A percentile compares a stretch with the other conserved stretches of the same genome.
Evolutionary conservation across 2,329 filamentous ascomycete species (phyloP).

Genomic region (Penicillium sclerotigenum): DNA sequence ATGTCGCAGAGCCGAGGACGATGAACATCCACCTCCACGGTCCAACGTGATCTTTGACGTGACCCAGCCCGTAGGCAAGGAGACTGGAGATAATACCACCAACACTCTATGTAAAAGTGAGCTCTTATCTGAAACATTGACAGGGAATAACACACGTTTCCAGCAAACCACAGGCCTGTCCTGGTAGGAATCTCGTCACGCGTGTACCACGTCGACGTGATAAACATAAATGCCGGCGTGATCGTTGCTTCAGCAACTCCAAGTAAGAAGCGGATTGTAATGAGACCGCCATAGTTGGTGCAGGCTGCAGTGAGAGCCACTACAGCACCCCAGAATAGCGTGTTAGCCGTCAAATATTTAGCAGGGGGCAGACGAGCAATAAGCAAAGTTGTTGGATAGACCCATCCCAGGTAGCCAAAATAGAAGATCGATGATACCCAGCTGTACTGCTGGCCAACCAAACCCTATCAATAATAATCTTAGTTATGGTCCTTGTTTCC

Average conservation of each 20-base stretch:
- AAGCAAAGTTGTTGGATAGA: constrained; percentile 26
- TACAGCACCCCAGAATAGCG: constrained; percentile 50
- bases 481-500: neutral
- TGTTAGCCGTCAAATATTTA: constrained; percentile 38
- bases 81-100: constrained; percentile 27
- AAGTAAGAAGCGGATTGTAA: constrained; percentile 53
- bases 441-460: constrained; percentile 26
- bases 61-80: constrained; percentile 54
- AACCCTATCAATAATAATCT: neutral
- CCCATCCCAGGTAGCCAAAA: constrained; percentile 32
- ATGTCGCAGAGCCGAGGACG: constrained; percentile 52
- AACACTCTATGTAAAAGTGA: constrained; percentile 13
- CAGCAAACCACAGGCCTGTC: constrained; percentile 55
- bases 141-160: constrained; percentile 13
- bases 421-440: constrained; percentile 33
- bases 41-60: constrained; percentile 39
- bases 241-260: constrained; percentile 56
- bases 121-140: neutral
- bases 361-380: constrained; percentile 26
- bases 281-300: constrained; percentile 49
- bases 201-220: constrained; percentile 57
- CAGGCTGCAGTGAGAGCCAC: constrained; percentile 49
- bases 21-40: constrained; percentile 55
- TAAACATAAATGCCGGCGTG: constrained; percentile 55
- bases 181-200: constrained; percentile 55